A percentile compares a stretch with the other conserved stretches of the same genome.
Evolutionary conservation across 2,329 filamentous ascomycete genomes (phyloP).

Genomic region (Talaromyces sp.): DNA sequence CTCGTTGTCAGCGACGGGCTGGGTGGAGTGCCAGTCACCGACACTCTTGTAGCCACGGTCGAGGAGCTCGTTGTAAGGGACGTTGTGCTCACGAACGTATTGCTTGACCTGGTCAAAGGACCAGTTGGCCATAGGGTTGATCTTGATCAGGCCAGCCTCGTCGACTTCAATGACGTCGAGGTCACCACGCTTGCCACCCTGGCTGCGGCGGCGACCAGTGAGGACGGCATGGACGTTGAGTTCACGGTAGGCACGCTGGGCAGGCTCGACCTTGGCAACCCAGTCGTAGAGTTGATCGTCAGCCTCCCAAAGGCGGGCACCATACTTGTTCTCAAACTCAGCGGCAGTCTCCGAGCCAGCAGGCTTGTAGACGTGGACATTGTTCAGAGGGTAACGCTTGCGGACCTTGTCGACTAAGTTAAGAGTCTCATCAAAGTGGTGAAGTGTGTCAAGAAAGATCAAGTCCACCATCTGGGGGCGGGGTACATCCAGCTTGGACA

Average conservation of each 20-base stretch:
- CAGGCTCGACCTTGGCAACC: conserved; percentile 95
- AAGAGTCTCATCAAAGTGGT: conserved; percentile 79
- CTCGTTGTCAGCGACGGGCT: conserved; percentile 84
- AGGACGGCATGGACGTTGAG: conserved; percentile 87
- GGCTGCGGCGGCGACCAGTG: conserved; percentile 86
- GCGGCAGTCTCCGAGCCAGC: conserved; percentile 70
- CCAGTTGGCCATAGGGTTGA: conserved; percentile 97
- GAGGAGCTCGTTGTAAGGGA: conserved; percentile 91
- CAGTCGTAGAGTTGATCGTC: conserved; percentile 94
- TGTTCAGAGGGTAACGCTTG: conserved; percentile 74
- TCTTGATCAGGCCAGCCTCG: conserved; percentile 88
- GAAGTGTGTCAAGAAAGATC: conserved; percentile 80
- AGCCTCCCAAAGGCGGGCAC: conserved; percentile 79
- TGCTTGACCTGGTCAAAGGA: conserved; percentile 83
- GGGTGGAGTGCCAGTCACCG: conserved; percentile 97
- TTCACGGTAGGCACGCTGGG: conserved; percentile 85
- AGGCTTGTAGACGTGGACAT: conserved; percentile 88
- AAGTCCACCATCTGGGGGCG: conserved; percentile 54
- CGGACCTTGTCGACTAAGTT: conserved; percentile 73
- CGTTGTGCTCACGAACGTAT: conserved; percentile 82
- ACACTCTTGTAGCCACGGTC: conserved; percentile 97
- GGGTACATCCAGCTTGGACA: conserved; percentile 54
- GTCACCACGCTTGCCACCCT: conserved; percentile 88
- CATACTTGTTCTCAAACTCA: conserved; percentile 82
- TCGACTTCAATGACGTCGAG: conserved; percentile 92